Evolutionary conservation across 1,139 yeast species (phyloP), one percentile per base, ranked within the genome.

Genomic region (Protomyces macrosporus): DNA sequence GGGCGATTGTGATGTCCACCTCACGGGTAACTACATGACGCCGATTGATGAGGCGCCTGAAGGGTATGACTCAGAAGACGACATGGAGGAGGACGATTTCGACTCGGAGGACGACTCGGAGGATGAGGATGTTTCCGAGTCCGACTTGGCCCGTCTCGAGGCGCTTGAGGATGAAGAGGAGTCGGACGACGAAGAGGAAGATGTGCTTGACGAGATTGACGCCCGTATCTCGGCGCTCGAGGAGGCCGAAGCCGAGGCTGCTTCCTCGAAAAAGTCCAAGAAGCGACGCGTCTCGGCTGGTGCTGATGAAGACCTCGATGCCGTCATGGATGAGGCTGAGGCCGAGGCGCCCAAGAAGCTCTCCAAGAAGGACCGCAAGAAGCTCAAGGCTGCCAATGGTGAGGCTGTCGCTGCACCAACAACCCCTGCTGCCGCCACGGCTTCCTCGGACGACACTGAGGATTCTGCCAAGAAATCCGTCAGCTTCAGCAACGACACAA

Each of bases 51-150:
- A 73, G 57, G 48, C 16, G 30, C 62, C 62, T 4, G 53, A 58
- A 6, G 62, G 53, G 6, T 72, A 69, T 50, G 76, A 75, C 54
- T 79, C 79, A 65, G 83, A 80, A 51, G 84, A 79, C 40, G 84
- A 82, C 36, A 85, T 81, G 69, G 83, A 81, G 64, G 96, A 88
- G 71, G 89, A 88, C 75, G 95, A 90, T 76, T 82, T 89, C 75
- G 86, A 95, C 66, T 96, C 96, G 67, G 96, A 89, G 78, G 96
- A 90, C 78, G 97, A 90, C 73, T 97, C 90, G 77, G 77, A 88
- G 68, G 72, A 81, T 68, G 75, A 74, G 60, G 80, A 53, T 30
- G 30, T 58, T 12, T 55, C 62, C 14, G 65, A 60, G 50, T 57
- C 67, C 32, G 69, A 68, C 30, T 71, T 61, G 50, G 64, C 65